Conservation (phyloP, 441 rosid genomes). For the Capsella rubella region DNA sequence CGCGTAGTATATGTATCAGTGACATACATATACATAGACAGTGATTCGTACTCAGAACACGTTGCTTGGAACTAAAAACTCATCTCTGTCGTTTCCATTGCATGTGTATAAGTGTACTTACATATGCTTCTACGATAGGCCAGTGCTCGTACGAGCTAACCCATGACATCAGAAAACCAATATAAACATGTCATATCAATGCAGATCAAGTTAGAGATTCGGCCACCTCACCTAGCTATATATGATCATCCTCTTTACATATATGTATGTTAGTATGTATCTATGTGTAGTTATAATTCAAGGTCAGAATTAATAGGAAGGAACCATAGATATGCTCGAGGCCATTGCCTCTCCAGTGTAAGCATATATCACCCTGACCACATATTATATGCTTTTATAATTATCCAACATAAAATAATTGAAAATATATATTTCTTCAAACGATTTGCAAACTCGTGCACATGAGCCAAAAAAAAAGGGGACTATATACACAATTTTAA, state of each 20-base stretch:
- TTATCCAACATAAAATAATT: neutral
- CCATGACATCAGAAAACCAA: conserved; percentile 39
- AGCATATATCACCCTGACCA: conserved; percentile 31
- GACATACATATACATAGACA: conserved; percentile 14
- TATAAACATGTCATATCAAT: conserved; percentile 15
- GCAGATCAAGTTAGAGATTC: conserved; percentile 36
- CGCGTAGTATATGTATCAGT: neutral
- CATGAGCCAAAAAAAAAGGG: neutral
- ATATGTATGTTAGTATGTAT: neutral
- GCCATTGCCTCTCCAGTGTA: conserved; percentile 25
- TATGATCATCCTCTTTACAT: neutral
- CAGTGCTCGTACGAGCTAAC: conserved; percentile 28
- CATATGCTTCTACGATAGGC: conserved; percentile 20
- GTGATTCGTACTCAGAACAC: conserved; percentile 25
- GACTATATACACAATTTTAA: too few relatives aligned
- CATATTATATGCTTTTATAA: neutral
- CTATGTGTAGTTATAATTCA: neutral
- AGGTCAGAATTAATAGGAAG: conserved; percentile 20
- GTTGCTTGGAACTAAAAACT: conserved; percentile 35
- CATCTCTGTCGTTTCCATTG: conserved; percentile 19
- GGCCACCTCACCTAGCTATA: conserved; percentile 4
- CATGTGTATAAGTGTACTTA: conserved; percentile 3
- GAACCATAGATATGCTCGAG: conserved; percentile 25
- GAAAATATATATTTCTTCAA: neutral
- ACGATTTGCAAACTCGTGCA: neutral